Conservation (phyloP, 805 yeast genomes). For the Lachancea cidri region DNA sequence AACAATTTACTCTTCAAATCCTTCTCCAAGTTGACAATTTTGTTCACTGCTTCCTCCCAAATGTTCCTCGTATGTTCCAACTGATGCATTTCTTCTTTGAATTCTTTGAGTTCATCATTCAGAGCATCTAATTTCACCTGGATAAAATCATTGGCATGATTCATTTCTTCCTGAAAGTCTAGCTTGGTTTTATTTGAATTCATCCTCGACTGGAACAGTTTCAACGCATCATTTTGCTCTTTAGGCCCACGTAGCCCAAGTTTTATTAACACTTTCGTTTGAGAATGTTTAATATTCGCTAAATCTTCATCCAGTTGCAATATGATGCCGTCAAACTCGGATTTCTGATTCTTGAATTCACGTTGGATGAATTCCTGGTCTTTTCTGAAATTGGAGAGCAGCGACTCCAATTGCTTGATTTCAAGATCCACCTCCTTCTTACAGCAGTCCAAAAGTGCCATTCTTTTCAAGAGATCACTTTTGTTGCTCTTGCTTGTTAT, state of each 20-base stretch:
- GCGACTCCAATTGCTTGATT: constrained; percentile 17
- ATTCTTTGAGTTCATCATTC: constrained; percentile 20
- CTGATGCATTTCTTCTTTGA: constrained; percentile 19
- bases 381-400: constrained; percentile 20
- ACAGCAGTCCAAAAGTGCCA: constrained; percentile 12
- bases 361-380: constrained; percentile 22
- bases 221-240: background rate
- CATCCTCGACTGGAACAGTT: constrained; percentile 12
- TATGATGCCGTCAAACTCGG: constrained; percentile 14
- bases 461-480: constrained; percentile 10
- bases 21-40: constrained; percentile 20
- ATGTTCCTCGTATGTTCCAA: constrained; percentile 13
- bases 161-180: constrained; percentile 15
- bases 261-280: constrained; percentile 13
- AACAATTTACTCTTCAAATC: constrained; percentile 8
- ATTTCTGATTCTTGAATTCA: constrained; percentile 17
- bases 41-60: constrained; percentile 23
- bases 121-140: constrained; percentile 20
- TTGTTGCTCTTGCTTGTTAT: background rate
- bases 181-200: constrained; percentile 7
- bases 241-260: constrained; percentile 13
- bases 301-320: constrained; percentile 13
- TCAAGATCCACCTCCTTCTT: constrained; percentile 12
- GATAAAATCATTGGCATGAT: constrained; percentile 22
- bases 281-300: constrained; percentile 9